Evolutionary conservation across 2,329 filamentous ascomycete genomes (phyloP).

Genomic region (Uncinocarpus reesii): DNA sequence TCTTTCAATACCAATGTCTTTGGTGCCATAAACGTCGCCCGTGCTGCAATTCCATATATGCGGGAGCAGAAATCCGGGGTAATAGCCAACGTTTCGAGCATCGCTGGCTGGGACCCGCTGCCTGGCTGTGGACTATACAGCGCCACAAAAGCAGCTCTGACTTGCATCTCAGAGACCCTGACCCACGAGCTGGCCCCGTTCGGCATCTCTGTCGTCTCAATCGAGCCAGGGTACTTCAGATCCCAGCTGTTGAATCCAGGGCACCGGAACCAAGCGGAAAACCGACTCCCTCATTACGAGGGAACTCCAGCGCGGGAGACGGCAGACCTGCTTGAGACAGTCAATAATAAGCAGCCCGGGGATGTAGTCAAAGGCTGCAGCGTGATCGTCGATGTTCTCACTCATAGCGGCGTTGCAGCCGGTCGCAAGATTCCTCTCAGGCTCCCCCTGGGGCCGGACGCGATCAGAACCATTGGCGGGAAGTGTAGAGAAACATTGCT

Average conservation of each 20-base stretch:
- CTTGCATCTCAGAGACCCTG: constrained; percentile 19
- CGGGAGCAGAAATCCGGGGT: constrained; percentile 25
- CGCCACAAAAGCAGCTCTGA: constrained; percentile 30
- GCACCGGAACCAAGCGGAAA: constrained; percentile 13
- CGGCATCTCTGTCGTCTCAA: constrained; percentile 15
- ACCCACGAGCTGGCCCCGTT: constrained; percentile 16
- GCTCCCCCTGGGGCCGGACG: constrained; percentile 47
- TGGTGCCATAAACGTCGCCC: constrained; percentile 29
- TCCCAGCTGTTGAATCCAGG: constrained; percentile 16
- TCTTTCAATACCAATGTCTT: constrained; percentile 34
- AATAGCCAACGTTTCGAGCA: constrained; percentile 31
- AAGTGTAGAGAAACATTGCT: constrained; percentile 38
- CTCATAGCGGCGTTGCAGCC: constrained; percentile 38
- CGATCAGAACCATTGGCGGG: constrained; percentile 32
- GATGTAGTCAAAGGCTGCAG: constrained; percentile 46
- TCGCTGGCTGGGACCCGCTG: constrained; percentile 24
- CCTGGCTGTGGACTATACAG: constrained; percentile 27
- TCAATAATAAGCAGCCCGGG: constrained; percentile 44
- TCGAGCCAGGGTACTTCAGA: constrained; percentile 19
- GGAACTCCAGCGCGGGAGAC: constrained; percentile 12
- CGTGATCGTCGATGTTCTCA: constrained; percentile 48
- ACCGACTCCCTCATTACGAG: constrained; percentile 16
- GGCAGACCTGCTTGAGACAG: constrained; percentile 22
- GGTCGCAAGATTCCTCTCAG: constrained; percentile 45
- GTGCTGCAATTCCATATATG: constrained; percentile 31